Conservation (phyloP, 306 rosid species). For the Cicer pinnatifidum region DNA sequence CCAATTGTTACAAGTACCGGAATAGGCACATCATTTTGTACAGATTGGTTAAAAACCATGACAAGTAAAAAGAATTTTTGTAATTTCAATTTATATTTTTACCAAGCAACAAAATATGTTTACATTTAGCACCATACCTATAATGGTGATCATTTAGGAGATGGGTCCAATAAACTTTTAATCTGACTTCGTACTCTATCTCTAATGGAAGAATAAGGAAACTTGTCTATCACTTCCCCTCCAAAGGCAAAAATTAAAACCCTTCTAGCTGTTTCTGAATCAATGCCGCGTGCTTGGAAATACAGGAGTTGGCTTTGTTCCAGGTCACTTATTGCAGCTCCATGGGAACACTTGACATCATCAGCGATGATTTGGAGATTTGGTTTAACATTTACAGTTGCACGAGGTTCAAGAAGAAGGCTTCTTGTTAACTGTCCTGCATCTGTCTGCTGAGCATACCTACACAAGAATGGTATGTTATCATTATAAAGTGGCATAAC, state of each 20-base stretch:
- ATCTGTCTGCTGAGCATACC: conserved; percentile 94
- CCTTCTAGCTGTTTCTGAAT: conserved; percentile 72
- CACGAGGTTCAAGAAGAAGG: conserved; percentile 94
- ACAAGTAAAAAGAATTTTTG: conserved; percentile 14
- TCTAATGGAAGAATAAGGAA: conserved; percentile 66
- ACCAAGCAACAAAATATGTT: neutral
- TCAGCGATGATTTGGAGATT: conserved; percentile 95
- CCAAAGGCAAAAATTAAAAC: conserved; percentile 83
- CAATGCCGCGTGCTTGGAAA: conserved; percentile 86
- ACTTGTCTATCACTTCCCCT: conserved; percentile 72
- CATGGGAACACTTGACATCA: conserved; percentile 95
- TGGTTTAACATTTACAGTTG: conserved; percentile 85
- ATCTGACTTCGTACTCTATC: conserved; percentile 63
- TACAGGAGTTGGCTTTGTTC: conserved; percentile 87
- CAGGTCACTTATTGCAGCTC: conserved; percentile 94
- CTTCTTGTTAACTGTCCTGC: conserved; percentile 94
- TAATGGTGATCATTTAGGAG: conserved; percentile 47
- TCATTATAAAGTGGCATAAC: neutral
- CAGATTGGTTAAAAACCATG: conserved; percentile 15
- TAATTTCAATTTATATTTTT: conserved; percentile 4
- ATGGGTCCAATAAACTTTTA: conserved; percentile 61
- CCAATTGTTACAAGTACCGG: conserved; percentile 9
- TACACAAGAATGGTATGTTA: conserved; percentile 40
- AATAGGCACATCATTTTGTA: conserved; percentile 37
- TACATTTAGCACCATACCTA: conserved; percentile 25